A percentile compares a stretch with the other conserved stretches of the same genome.
phyloP scores from a whole-genome alignment of 345 rosid species.

The Zanthoxylum bungeanum region DNA sequence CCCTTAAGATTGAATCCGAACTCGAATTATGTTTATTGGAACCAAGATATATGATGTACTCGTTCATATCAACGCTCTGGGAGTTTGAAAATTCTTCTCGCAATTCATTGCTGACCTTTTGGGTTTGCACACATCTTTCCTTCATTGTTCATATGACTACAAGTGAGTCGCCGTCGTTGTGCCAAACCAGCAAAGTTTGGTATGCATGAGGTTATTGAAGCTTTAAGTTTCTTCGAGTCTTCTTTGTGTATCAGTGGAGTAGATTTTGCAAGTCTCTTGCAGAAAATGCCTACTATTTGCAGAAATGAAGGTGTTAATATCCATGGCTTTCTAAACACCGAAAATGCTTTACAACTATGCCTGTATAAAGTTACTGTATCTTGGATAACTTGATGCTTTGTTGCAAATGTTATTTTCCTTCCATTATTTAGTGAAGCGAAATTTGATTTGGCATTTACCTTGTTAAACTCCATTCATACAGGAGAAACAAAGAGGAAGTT shows the following conservation, averaged over 20 bases:
- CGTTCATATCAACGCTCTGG: background rate
- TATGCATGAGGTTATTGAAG: background rate
- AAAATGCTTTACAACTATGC: background rate
- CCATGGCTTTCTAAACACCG: background rate
- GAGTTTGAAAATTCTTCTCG: background rate
- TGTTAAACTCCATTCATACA: slow-evolving; percentile 17
- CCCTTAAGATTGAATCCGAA: background rate
- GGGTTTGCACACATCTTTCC: background rate
- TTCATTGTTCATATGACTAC: background rate
- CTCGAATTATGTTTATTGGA: background rate
- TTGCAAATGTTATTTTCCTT: background rate
- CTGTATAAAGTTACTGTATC: background rate
- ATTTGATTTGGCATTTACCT: background rate
- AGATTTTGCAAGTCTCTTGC: background rate
- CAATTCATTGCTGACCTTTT: background rate
- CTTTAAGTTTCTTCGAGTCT: background rate
- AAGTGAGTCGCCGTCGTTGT: background rate
- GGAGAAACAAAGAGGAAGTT: slow-evolving; percentile 97
- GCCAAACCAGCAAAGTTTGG: background rate
- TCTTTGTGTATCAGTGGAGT: background rate
- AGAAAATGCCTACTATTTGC: background rate
- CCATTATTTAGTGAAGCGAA: background rate
- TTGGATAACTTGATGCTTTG: background rate
- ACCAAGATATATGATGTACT: background rate
- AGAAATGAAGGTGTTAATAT: background rate